Percentiles rank a stretch among this genome's conserved stretches.
Evolutionary conservation across 441 rosid genomes (phyloP).

Genomic region (Adansonia rubrostipa): DNA sequence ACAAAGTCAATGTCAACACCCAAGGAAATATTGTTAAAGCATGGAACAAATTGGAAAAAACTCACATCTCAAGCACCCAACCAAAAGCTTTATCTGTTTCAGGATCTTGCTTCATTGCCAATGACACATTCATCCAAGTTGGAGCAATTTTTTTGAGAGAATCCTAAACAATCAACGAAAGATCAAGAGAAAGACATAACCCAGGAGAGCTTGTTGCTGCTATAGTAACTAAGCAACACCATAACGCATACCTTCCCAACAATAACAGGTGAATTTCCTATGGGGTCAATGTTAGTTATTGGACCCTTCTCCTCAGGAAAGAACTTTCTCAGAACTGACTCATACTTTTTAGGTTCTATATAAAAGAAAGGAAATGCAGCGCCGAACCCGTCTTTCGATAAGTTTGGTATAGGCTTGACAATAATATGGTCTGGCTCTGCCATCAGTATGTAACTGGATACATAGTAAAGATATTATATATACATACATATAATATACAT

Average conservation of each 20-base stretch:
- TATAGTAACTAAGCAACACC: slow-evolving; percentile 5
- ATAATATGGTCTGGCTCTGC: slow-evolving; percentile 94
- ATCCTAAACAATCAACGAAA: slow-evolving; percentile 48
- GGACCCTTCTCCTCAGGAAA: slow-evolving; percentile 84
- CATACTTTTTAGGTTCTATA: slow-evolving; percentile 89
- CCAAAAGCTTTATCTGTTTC: slow-evolving; percentile 94
- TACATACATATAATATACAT: background rate
- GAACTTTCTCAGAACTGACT: slow-evolving; percentile 73
- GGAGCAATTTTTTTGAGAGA: slow-evolving; percentile 92
- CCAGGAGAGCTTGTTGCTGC: background rate
- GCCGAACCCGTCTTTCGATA: slow-evolving; percentile 79
- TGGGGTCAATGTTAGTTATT: slow-evolving; percentile 76
- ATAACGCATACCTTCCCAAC: slow-evolving; percentile 65
- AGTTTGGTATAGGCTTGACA: slow-evolving; percentile 94
- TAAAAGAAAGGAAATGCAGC: slow-evolving; percentile 98
- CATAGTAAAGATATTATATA: slow-evolving; percentile 35
- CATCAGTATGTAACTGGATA: slow-evolving; percentile 82
- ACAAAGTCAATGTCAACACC: background rate
- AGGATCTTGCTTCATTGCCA: slow-evolving; percentile 98
- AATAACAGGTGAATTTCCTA: slow-evolving; percentile 96
- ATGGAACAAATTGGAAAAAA: slow-evolving; percentile 13
- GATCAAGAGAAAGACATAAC: background rate
- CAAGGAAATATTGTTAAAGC: background rate
- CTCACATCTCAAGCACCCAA: slow-evolving; percentile 98
- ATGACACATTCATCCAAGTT: slow-evolving; percentile 96